A percentile compares a stretch with the other conserved stretches of the same genome.
Evolutionary conservation across 371 early-diverging fungal genomes (phyloP).

Genomic region (Apophysomyces variabilis): DNA sequence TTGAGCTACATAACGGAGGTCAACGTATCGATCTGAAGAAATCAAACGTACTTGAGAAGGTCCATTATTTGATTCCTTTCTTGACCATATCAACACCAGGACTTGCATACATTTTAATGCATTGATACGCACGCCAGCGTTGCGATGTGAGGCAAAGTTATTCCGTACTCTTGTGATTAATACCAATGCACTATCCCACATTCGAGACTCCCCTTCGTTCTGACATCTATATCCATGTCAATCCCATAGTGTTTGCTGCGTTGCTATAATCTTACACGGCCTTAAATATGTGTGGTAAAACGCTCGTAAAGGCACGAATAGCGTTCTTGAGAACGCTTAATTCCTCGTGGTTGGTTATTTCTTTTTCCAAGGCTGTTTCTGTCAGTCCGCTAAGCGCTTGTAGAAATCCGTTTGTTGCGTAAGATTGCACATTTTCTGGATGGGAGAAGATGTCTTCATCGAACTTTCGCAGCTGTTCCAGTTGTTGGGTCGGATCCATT

Average conservation of each 20-base stretch:
- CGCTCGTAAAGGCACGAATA: constrained; percentile 44
- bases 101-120: constrained; percentile 54
- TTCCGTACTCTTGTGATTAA: constrained; percentile 33
- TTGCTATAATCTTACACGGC: constrained; percentile 37
- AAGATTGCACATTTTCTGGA: constrained; percentile 37
- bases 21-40: neutral
- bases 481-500: constrained; percentile 33
- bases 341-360: constrained; percentile 28
- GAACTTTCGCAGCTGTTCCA: constrained; percentile 40
- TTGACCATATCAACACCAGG: constrained; percentile 42
- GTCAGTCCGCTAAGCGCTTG: constrained; percentile 32
- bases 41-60: constrained; percentile 13
- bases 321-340: constrained; percentile 41
- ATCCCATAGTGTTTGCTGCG: neutral
- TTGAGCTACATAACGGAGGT: constrained; percentile 29
- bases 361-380: neutral
- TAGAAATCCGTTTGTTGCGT: constrained; percentile 49
- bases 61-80: constrained; percentile 21
- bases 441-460: constrained; percentile 37
- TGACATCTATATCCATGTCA: constrained; percentile 36
- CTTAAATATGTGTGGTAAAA: constrained; percentile 44
- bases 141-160: constrained; percentile 30
- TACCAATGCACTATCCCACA: constrained; percentile 41
- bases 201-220: constrained; percentile 46
- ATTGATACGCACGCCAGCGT: constrained; percentile 45